A percentile compares a stretch with the other conserved stretches of the same genome.
phyloP scores from a whole-genome alignment of 1,284 basidiomycete species.

The Inonotus obliquus region DNA sequence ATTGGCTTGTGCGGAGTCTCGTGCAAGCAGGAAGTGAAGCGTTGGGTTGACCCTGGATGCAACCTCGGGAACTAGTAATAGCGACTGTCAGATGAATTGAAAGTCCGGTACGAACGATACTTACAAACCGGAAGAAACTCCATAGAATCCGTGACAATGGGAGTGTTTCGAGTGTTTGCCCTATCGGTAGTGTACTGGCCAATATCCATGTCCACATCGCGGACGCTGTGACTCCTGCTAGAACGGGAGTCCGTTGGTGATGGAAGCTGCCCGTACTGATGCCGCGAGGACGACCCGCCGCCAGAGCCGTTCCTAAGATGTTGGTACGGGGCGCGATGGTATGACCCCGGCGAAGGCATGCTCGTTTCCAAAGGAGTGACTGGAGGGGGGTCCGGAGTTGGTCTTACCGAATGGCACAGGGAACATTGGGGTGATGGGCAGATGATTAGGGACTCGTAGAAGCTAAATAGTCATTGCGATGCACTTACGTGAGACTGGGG shows the following conservation, averaged over 20 bases:
- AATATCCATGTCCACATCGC: neutral
- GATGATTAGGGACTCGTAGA: neutral
- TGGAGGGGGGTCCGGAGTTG: neutral
- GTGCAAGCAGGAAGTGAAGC: conserved; percentile 10
- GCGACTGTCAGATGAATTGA: neutral
- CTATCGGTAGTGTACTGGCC: neutral
- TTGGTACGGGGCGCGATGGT: neutral
- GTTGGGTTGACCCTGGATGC: neutral
- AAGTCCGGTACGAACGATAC: neutral
- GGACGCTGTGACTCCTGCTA: neutral
- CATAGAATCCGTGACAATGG: neutral
- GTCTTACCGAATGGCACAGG: neutral
- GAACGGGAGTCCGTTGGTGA: neutral
- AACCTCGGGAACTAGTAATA: neutral
- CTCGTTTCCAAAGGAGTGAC: neutral
- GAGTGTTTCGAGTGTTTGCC: neutral
- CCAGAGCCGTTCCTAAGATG: neutral
- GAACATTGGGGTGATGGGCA: neutral
- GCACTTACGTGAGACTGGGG: conserved; percentile 8
- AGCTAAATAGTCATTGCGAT: conserved; percentile 2
- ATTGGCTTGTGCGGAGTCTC: conserved; percentile 1
- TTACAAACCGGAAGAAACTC: neutral
- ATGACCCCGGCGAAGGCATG: neutral
- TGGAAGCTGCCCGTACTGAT: neutral
- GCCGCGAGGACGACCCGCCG: neutral